These are phyloP conservation scores for Glaciozyma martinii DNA, from an alignment of 768 basidiomycete genomes.

Conservation along the genomic window DNA sequence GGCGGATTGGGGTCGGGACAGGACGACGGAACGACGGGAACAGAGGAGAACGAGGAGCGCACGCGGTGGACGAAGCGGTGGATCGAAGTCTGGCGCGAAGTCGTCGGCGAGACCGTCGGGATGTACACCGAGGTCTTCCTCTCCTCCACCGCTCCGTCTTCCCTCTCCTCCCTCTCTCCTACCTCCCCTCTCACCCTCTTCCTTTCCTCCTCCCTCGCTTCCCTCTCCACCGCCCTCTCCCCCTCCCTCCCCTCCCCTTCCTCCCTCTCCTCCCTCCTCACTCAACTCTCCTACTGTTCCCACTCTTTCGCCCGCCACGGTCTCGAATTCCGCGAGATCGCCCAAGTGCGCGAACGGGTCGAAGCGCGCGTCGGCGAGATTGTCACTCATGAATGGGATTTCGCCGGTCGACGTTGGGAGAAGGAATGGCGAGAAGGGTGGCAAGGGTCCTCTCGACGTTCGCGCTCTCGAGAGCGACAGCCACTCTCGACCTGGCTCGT, in stretches of 20 bases:
- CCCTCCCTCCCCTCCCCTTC: conserved; percentile 47
- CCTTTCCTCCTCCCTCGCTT: conserved; percentile 43
- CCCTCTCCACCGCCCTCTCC: conserved; percentile 44
- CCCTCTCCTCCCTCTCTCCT: background rate
- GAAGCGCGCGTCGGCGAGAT: conserved; percentile 11
- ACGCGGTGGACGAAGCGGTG: conserved; percentile 41
- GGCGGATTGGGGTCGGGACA: no score
- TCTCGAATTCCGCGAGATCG: conserved; percentile 67
- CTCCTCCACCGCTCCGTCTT: background rate
- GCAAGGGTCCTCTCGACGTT: conserved; percentile 8
- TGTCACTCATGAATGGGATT: conserved; percentile 11
- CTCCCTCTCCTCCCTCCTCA: conserved; percentile 70
- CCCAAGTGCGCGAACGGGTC: conserved; percentile 37
- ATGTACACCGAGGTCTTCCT: conserved; percentile 43
- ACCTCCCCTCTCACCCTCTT: conserved; percentile 55
- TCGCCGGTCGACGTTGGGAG: conserved; percentile 23
- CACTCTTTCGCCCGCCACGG: conserved; percentile 86
- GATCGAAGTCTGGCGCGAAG: conserved; percentile 44
- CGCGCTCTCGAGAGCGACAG: background rate
- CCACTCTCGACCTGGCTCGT: conserved; percentile 17
- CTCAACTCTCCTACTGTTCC: conserved; percentile 88
- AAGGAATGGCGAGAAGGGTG: conserved; percentile 26
- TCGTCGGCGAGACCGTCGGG: conserved; percentile 44
- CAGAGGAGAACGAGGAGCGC: conserved; percentile 37
- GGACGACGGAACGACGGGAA: conserved; percentile 1